A percentile compares a stretch with the other conserved stretches of the same genome.
Evolutionary conservation across 768 basidiomycete genomes (phyloP).

Genomic region (Xerocomellus dryophilus): DNA sequence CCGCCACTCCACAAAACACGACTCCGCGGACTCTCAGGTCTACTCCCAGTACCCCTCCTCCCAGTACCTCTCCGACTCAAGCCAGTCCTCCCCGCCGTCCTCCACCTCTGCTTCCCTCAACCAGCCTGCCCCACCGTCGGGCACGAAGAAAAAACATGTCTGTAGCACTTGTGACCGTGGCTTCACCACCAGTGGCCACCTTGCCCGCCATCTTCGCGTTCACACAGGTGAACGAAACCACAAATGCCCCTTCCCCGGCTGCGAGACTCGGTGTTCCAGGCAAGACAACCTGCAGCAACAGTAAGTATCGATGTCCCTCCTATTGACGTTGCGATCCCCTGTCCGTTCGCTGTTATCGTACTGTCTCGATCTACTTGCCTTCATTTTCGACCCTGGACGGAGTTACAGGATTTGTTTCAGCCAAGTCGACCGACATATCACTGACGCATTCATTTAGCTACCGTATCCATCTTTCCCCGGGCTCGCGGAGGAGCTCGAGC

Average conservation of each 20-base stretch:
- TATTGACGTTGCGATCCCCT: background rate
- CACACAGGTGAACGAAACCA: constrained; percentile 93
- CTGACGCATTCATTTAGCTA: constrained; percentile 45
- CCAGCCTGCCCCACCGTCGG: background rate
- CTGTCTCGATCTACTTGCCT: constrained; percentile 2
- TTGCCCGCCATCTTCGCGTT: constrained; percentile 83
- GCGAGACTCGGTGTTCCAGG: constrained; percentile 84
- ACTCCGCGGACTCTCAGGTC: constrained; percentile 9
- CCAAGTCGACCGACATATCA: constrained; percentile 5
- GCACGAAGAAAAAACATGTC: constrained; percentile 45
- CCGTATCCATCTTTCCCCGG: constrained; percentile 78
- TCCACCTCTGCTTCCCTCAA: background rate
- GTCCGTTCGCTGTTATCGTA: background rate
- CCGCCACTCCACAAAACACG: constrained; percentile 31
- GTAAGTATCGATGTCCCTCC: constrained; percentile 12
- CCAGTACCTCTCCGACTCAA: constrained; percentile 28
- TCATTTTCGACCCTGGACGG: constrained; percentile 15
- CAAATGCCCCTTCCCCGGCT: constrained; percentile 93
- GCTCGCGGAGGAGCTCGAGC: constrained; percentile 64
- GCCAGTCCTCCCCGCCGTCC: constrained; percentile 18
- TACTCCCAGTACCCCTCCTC: constrained; percentile 24
- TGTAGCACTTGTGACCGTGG: constrained; percentile 72
- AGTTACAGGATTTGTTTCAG: constrained; percentile 6
- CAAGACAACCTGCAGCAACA: constrained; percentile 77
- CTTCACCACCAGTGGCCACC: constrained; percentile 87